Evolutionary conservation across 768 basidiomycete species (phyloP).

Genomic region (Multifurca ochricompacta): DNA sequence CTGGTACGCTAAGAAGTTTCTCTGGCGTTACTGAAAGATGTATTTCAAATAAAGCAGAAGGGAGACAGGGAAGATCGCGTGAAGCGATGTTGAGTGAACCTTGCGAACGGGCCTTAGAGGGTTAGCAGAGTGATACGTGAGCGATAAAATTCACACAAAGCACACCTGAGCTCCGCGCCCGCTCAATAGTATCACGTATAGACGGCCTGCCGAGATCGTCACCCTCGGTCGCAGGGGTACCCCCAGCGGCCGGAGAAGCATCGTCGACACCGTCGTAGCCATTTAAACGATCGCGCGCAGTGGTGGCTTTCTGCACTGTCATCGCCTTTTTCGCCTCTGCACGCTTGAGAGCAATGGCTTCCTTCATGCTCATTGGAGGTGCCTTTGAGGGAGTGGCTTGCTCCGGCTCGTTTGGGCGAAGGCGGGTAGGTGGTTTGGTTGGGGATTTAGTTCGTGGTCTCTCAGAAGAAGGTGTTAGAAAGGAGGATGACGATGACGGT

Average conservation of each 20-base stretch:
- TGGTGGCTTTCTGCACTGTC: conserved; percentile 21
- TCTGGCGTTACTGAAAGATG: conserved; percentile 72
- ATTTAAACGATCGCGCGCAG: conserved; percentile 27
- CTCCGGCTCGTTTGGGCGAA: conserved; percentile 1
- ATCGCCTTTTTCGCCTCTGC: conserved; percentile 66
- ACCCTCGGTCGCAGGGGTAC: conserved; percentile 30
- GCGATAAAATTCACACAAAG: background rate
- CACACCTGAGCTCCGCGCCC: conserved; percentile 70
- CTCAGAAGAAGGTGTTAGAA: background rate
- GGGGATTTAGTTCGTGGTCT: background rate
- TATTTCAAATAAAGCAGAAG: conserved; percentile 70
- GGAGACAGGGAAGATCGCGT: conserved; percentile 63
- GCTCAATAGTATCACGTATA: conserved; percentile 67
- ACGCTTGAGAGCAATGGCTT: conserved; percentile 70
- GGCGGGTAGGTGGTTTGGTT: background rate
- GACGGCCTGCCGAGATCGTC: conserved; percentile 59
- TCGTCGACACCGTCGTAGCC: conserved; percentile 42
- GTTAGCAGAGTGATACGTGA: conserved; percentile 34
- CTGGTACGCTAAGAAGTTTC: conserved; percentile 52
- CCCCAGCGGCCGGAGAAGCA: conserved; percentile 30
- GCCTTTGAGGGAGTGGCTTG: conserved; percentile 27
- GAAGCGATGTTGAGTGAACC: conserved; percentile 71
- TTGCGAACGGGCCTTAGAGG: conserved; percentile 37
- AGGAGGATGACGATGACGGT: background rate
- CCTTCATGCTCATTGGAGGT: conserved; percentile 49